These are phyloP conservation scores for Xylaria sp. DNA, from an alignment of 2,329 filamentous ascomycete genomes.

Conservation along the genomic window DNA sequence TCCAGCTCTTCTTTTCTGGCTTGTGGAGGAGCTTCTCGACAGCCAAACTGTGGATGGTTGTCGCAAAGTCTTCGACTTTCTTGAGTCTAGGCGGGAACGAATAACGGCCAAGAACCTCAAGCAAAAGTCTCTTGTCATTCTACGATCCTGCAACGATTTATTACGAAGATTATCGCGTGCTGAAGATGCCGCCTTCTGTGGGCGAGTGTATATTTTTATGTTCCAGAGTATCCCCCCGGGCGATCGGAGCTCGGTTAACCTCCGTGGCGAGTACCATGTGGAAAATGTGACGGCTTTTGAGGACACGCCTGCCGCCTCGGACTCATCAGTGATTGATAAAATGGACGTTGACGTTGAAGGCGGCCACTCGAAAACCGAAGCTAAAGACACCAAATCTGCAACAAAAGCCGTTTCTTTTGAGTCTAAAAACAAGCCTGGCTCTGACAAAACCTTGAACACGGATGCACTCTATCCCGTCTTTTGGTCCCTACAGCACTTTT, in stretches of 20 bases:
- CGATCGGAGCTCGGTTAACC: conserved; percentile 96
- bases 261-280: conserved; percentile 92
- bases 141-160: conserved; percentile 95
- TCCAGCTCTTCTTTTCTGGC: conserved; percentile 81
- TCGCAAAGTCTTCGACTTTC: conserved; percentile 88
- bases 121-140: conserved; percentile 84
- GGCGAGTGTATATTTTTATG: conserved; percentile 96
- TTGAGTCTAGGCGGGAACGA: conserved; percentile 89
- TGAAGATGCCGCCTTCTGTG: conserved; percentile 96
- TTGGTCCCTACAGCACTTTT: conserved; percentile 90
- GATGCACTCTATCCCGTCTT: conserved; percentile 87
- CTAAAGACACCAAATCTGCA: conserved; percentile 42
- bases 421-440: conserved; percentile 47
- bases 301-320: conserved; percentile 50
- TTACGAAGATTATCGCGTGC: conserved; percentile 92
- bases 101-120: conserved; percentile 82
- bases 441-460: conserved; percentile 64
- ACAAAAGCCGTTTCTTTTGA: conserved; percentile 53
- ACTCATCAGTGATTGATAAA: conserved; percentile 49
- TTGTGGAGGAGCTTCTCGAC: conserved; percentile 93
- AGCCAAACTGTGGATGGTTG: conserved; percentile 95
- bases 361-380: conserved; percentile 43
- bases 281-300: conserved; percentile 93
- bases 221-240: conserved; percentile 97
- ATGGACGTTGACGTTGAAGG: conserved; percentile 71